Conservation (phyloP, 192 early-diverging fungal genomes). For the Fimicolochytrium jonesii region DNA sequence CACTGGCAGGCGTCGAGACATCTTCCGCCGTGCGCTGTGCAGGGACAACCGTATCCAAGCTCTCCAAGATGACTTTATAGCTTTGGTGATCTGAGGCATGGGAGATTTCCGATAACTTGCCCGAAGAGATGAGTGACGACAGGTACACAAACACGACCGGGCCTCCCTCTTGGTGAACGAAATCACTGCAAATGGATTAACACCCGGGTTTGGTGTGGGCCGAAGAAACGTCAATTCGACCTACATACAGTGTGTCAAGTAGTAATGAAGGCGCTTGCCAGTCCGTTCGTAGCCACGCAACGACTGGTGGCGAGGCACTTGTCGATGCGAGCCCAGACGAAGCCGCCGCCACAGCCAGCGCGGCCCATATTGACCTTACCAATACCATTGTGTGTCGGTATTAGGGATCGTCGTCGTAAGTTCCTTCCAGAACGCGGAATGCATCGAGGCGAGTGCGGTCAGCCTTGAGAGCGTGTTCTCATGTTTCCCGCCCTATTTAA, state of each 20-base stretch:
- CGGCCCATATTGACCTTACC: too few species aligned
- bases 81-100: conserved; percentile 41
- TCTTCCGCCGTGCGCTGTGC: background rate
- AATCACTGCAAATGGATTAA: conserved; percentile 45
- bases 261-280: conserved; percentile 68
- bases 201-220: background rate
- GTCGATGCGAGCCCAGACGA: too few species aligned
- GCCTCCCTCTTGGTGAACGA: conserved; percentile 59
- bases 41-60: background rate
- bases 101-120: conserved; percentile 25
- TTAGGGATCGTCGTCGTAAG: too few species aligned
- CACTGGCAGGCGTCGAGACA: background rate
- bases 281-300: too few species aligned
- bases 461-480: too few species aligned
- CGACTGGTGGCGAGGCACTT: too few species aligned
- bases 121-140: conserved; percentile 44
- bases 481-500: too few species aligned
- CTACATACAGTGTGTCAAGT: conserved; percentile 71
- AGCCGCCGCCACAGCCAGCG: too few species aligned
- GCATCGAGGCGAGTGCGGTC: too few species aligned
- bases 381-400: too few species aligned
- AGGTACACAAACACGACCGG: conserved; percentile 63
- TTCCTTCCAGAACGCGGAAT: too few species aligned
- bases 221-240: background rate
- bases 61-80: background rate